phyloP scores from a whole-genome alignment of 208 protist genomes.

The Acanthamoeba royreba region DNA sequence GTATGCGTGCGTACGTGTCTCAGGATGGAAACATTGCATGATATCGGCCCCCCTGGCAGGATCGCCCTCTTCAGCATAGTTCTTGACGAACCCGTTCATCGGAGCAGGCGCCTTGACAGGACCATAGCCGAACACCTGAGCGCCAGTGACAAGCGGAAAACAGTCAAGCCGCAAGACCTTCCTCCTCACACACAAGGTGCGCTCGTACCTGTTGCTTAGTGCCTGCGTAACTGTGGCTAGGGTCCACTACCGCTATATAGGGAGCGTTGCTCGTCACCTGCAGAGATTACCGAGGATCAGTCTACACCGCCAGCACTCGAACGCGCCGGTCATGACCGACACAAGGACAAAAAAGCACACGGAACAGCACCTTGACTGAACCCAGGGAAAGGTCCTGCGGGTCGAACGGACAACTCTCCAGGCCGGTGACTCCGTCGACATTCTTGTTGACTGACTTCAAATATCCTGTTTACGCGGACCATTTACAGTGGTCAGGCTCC shows the following conservation, averaged over 20 bases:
- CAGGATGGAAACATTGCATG: background rate
- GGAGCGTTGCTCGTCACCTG: background rate
- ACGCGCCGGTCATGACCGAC: background rate
- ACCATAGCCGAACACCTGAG: background rate
- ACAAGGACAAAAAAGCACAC: background rate
- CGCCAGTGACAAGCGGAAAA: background rate
- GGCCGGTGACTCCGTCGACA: background rate
- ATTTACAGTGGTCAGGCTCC: background rate
- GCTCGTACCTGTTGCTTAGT: background rate
- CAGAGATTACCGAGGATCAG: background rate
- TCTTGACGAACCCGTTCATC: conserved; percentile 24
- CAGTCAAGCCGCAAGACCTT: too few species aligned
- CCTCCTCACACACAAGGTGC: too few species aligned
- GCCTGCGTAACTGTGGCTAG: background rate
- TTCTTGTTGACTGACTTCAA: background rate
- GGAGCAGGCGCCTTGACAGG: background rate
- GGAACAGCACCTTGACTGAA: background rate
- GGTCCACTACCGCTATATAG: background rate
- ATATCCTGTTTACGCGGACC: background rate
- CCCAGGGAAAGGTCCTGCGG: background rate
- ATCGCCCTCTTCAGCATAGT: background rate
- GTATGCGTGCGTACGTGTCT: background rate
- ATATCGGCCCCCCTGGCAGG: background rate
- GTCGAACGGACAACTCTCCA: background rate
- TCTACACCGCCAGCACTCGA: too few species aligned